These are phyloP conservation scores for Hygrophila difformis DNA, from an alignment of 257 asterid genomes.

Conservation along the genomic window DNA sequence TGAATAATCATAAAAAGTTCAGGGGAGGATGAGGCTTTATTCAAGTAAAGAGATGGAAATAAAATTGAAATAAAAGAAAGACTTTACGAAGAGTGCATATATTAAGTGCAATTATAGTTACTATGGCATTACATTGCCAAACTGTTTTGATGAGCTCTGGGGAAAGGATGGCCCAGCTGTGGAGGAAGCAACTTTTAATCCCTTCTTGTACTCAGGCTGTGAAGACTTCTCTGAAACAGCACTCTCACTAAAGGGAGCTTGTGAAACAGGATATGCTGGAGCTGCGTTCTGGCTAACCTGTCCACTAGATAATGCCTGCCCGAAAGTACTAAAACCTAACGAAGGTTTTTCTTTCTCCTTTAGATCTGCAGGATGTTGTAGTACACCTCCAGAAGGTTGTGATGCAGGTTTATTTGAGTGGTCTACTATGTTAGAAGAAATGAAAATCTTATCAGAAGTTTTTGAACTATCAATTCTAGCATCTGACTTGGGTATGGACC, in stretches of 20 bases:
- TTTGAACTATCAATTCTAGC: conserved; percentile 20
- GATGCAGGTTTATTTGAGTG: conserved; percentile 25
- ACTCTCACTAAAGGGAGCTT: conserved; percentile 27
- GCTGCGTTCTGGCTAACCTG: conserved; percentile 28
- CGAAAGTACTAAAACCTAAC: conserved; percentile 25
- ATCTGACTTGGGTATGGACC: conserved; percentile 29
- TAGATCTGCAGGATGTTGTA: conserved; percentile 23
- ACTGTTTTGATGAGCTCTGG: conserved; percentile 48
- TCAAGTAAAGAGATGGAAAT: no score
- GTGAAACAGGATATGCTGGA: conserved; percentile 28
- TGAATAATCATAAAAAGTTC: no score
- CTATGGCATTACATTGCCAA: conserved; percentile 79
- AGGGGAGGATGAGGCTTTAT: no score
- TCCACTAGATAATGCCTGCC: conserved; percentile 24
- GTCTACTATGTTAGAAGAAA: conserved; percentile 22
- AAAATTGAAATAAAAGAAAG: no score
- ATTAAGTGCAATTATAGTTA: no score
- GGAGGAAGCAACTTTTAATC: conserved; percentile 21
- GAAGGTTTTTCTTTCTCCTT: conserved; percentile 36
- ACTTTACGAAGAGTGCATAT: no score
- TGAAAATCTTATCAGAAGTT: conserved; percentile 27
- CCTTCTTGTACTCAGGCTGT: conserved; percentile 30
- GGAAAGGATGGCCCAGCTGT: conserved; percentile 26
- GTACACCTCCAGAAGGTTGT: conserved; percentile 29
- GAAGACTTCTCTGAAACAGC: conserved; percentile 30